phyloP scores from a whole-genome alignment of 2,329 filamentous ascomycete genomes.

The Aaosphaeria arxii region DNA sequence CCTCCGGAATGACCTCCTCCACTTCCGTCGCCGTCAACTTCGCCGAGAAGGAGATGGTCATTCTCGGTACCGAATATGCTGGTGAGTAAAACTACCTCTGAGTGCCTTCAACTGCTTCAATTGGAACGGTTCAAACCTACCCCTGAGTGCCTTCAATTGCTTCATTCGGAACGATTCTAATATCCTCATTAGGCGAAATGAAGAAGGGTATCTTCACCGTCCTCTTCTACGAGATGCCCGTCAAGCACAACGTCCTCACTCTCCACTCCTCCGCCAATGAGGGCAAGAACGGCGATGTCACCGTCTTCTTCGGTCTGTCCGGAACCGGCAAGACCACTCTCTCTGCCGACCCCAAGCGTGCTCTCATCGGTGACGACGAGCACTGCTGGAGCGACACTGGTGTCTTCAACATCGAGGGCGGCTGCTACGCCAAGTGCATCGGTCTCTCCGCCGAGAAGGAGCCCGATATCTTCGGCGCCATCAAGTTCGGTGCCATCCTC shows the following conservation, averaged over 20 bases:
- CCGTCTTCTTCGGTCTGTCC: slow-evolving; percentile 98
- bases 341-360: slow-evolving; percentile 93
- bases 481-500: slow-evolving; percentile 93
- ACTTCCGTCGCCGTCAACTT: slow-evolving; percentile 99
- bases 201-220: slow-evolving; percentile 99
- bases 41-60: slow-evolving; percentile 99
- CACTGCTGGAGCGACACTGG: slow-evolving; percentile 98
- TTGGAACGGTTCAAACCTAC: too few species aligned
- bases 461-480: slow-evolving; percentile 94
- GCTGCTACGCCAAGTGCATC: slow-evolving; percentile 99
- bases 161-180: too few species aligned
- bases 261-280: slow-evolving; percentile 99
- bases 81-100: too few species aligned
- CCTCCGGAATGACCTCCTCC: slow-evolving; percentile 96
- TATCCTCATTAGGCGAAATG: slow-evolving; percentile 59
- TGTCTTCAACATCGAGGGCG: slow-evolving; percentile 99
- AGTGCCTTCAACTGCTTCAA: too few species aligned
- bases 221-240: slow-evolving; percentile 99
- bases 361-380: slow-evolving; percentile 96
- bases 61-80: slow-evolving; percentile 97
- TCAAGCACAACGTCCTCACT: slow-evolving; percentile 98
- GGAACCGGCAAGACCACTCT: slow-evolving; percentile 98
- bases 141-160: too few species aligned
- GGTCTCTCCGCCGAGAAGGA: slow-evolving; percentile 98
- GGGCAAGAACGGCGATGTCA: slow-evolving; percentile 90